These are phyloP conservation scores for Entophlyctis helioformis DNA, from an alignment of 192 early-diverging fungal species.

Conservation along the genomic window DNA sequence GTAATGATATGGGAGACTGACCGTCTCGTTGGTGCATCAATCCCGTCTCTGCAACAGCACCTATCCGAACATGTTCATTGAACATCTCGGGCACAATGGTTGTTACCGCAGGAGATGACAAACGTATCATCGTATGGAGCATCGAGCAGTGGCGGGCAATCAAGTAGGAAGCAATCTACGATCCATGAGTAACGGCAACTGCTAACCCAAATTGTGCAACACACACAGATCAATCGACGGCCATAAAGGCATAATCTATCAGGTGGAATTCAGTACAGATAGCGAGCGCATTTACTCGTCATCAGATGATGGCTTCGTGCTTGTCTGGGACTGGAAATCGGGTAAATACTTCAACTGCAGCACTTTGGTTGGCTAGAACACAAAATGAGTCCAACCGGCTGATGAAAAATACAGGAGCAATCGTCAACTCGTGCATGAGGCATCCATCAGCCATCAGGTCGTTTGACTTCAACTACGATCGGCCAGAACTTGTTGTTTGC, in stretches of 20 bases:
- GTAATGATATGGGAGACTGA: too few species aligned
- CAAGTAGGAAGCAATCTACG: constrained; percentile 15
- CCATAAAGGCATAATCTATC: constrained; percentile 32
- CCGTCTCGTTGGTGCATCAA: too few species aligned
- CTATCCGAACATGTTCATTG: constrained; percentile 26
- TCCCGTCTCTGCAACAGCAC: constrained; percentile 18
- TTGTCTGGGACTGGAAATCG: constrained; percentile 41
- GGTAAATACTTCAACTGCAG: too few species aligned
- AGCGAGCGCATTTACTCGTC: constrained; percentile 24
- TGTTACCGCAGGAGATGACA: constrained; percentile 28
- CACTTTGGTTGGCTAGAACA: too few species aligned
- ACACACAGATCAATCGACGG: constrained; percentile 30
- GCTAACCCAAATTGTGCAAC: not conserved
- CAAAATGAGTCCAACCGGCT: too few species aligned
- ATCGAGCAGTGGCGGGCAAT: constrained; percentile 16
- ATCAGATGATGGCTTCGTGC: constrained; percentile 36
- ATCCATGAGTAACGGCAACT: not conserved
- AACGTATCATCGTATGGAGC: constrained; percentile 39
- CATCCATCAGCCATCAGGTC: constrained; percentile 33
- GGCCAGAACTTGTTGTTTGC: constrained; percentile 22
- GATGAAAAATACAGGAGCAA: constrained; percentile 7
- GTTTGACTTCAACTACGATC: constrained; percentile 24
- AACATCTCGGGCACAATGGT: constrained; percentile 14
- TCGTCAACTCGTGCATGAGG: constrained; percentile 19
- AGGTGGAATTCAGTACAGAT: constrained; percentile 29